Evolutionary conservation across 257 asterid species (phyloP).

Genomic region (Solanum peruvianum): DNA sequence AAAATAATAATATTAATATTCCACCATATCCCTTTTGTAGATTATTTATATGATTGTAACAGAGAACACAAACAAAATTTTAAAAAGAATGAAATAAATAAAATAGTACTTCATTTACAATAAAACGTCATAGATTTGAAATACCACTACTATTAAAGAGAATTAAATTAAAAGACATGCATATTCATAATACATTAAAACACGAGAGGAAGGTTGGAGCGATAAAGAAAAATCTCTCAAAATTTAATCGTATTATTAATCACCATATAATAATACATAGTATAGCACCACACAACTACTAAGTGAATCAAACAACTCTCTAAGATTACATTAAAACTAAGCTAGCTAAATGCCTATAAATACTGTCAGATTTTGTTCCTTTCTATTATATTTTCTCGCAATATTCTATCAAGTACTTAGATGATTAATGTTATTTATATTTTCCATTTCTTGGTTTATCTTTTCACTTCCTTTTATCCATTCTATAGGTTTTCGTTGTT

Average conservation of each 20-base stretch:
- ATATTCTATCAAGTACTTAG: too few relatives aligned
- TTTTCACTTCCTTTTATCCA: too few relatives aligned
- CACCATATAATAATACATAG: not conserved
- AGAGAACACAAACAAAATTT: not conserved
- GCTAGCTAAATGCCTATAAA: too few relatives aligned
- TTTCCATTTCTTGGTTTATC: too few relatives aligned
- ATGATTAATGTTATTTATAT: too few relatives aligned
- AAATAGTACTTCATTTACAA: not conserved
- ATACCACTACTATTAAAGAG: not conserved
- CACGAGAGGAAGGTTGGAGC: not conserved
- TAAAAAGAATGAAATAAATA: not conserved
- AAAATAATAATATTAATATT: too few relatives aligned
- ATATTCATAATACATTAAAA: too few relatives aligned
- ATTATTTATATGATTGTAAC: not conserved
- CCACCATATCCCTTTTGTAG: not conserved
- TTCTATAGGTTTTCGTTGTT: too few relatives aligned
- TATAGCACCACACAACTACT: not conserved
- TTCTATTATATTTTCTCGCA: too few relatives aligned
- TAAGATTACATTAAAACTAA: too few relatives aligned
- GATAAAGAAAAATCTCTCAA: not conserved
- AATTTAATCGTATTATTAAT: not conserved
- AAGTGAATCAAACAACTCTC: not conserved
- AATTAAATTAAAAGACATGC: not conserved
- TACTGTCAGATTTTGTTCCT: too few relatives aligned
- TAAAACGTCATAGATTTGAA: not conserved